Base-by-base conservation (phyloP, 23 red algal species). In the Gracilaria vermiculophylla region DNA sequence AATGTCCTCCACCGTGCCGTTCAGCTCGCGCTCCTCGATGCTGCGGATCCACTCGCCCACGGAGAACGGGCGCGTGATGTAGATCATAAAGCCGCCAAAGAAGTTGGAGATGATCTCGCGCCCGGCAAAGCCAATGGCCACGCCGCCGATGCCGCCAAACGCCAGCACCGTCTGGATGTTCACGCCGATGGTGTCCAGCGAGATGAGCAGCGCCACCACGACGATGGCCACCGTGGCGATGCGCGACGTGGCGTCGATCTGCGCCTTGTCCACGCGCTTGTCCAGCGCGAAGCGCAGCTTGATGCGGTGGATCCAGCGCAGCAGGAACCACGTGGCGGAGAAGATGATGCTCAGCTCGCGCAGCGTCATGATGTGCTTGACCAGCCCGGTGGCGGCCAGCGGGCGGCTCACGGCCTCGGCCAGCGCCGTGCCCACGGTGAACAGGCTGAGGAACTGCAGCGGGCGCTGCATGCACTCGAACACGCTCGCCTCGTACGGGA, bases 101-200 rank as follows among this genome's bases (percentile, higher is more conserved):
- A 99, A 95, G 89, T 99, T 99, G n/a, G 81, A 90, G 35, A 99
- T 99, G 55, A 99, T 91, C 48, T 99, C 97, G 8, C 97, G 88
- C n/a, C 97, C 97, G 1, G 97, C 97, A 90, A 99, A 99, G 92
- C 97, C 97, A 56, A 99, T 99, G 10, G 97, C 97, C 17, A 99
- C 93, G 92, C 97, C 97, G 48, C 97, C 97, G 77, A 99, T 99
- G 49, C 97, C 97, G 54, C 97, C 97, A 92, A 99, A 99, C 9
- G 97, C 97, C 9, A 99, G 81, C 23, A 99, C 97, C 28, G 97
- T 92, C 55, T 99, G 92, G 16, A 99, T 83, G 56, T 96, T 95
- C 69, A 99, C 80, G 35, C 97, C 97, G 40, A 99, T 79, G 37
- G 97, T 99, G 73, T 99, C 97, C 36, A 99, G 62, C n/a, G 81